A percentile compares a stretch with the other conserved stretches of the same genome.
Conservation (phyloP, 1,284 basidiomycete species). For the Sphaerobolus stellatus region DNA sequence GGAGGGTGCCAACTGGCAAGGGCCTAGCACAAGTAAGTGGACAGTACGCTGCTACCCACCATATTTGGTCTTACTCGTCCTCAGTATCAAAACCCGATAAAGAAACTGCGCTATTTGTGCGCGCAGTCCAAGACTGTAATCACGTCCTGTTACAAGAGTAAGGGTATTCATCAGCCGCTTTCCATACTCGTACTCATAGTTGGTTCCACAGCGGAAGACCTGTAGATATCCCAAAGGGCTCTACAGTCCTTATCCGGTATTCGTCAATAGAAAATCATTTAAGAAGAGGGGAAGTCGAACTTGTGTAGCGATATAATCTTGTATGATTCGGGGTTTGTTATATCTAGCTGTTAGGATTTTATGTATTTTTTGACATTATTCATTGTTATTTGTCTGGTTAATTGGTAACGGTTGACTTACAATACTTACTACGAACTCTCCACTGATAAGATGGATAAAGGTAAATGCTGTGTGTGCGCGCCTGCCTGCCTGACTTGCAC, state of each 20-base stretch:
- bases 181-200: slow-evolving; percentile 5
- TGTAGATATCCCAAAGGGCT: slow-evolving; percentile 64
- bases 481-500: no score
- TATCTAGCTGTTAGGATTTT: no score
- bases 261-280: slow-evolving; percentile 68
- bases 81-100: slow-evolving; percentile 77
- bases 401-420: no score
- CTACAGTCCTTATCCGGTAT: slow-evolving; percentile 72
- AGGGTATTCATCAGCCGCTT: slow-evolving; percentile 24
- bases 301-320: slow-evolving; percentile 56
- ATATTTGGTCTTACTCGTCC: not conserved
- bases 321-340: no score
- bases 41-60: slow-evolving; percentile 15
- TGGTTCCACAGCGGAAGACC: slow-evolving; percentile 51
- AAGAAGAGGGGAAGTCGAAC: slow-evolving; percentile 64
- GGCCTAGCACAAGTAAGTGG: slow-evolving; percentile 81
- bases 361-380: no score
- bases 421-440: no score
- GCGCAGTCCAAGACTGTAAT: slow-evolving; percentile 69
- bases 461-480: no score
- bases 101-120: slow-evolving; percentile 74
- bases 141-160: slow-evolving; percentile 74
- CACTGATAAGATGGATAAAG: no score
- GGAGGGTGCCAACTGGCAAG: slow-evolving; percentile 52
- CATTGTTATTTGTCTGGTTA: no score